Evolutionary conservation across 2,329 filamentous ascomycete genomes (phyloP).

Genomic region (Fusarium sp.): DNA sequence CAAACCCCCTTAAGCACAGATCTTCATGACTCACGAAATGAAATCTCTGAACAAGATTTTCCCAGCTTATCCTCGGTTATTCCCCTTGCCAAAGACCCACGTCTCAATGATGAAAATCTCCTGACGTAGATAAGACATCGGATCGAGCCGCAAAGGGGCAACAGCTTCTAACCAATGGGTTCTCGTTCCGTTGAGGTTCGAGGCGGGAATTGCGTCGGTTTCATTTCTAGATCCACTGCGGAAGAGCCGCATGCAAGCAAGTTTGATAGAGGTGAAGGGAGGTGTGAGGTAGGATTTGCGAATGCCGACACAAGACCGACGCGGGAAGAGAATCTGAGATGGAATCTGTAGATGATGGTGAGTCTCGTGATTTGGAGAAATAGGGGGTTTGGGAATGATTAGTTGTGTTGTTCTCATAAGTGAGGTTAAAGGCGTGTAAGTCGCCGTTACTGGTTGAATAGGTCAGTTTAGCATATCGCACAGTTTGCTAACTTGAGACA

Average conservation of each 20-base stretch:
- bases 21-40: not conserved
- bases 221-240: conserved; percentile 38
- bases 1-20: not conserved
- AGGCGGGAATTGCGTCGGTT: conserved; percentile 36
- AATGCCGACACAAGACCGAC: conserved; percentile 41
- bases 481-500: not conserved
- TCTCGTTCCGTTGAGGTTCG: conserved; percentile 6
- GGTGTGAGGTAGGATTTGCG: conserved; percentile 18
- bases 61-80: conserved; percentile 40
- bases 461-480: not conserved
- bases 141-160: conserved; percentile 29
- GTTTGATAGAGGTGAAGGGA: not conserved
- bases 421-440: not conserved
- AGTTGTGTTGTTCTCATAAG: not conserved
- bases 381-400: too few species aligned
- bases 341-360: conserved; percentile 8
- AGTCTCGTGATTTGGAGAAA: not conserved
- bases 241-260: conserved; percentile 38
- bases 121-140: conserved; percentile 31
- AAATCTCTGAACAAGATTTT: conserved; percentile 1
- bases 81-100: conserved; percentile 13
- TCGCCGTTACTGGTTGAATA: not conserved
- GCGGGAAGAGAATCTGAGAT: conserved; percentile 22
- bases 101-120: conserved; percentile 22
- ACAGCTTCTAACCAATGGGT: conserved; percentile 22